Evolutionary conservation across 495 filamentous ascomycete species (phyloP), one percentile per base, ranked within the genome.

Genomic region (Penicilliopsis zonata): DNA sequence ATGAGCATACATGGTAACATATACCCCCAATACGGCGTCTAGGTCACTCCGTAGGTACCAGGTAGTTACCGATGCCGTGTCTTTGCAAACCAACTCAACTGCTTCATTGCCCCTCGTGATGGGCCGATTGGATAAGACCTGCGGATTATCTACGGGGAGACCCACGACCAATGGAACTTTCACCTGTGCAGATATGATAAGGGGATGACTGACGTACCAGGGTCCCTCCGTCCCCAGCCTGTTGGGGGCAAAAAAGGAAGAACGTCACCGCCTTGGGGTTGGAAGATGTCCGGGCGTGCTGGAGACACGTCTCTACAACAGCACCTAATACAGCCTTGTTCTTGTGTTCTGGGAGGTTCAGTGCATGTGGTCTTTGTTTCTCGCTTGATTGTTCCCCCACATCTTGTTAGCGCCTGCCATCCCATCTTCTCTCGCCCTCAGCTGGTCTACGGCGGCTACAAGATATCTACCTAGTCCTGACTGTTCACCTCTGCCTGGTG

Each of bases 241-340:
- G 21, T 23, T 27, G 4, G 25, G n/a, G 25, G 25, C 9, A 18
- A 14, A 22, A 33, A 22, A 28, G 20, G 18, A 37, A 30, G 22
- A 40, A 50, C 52, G 55, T 59, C 55, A 59, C 55, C 52, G 55
- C 52, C 53, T 46, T 32, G 19, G 31, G 17, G 13, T 38, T 9
- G 22, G 18, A 24, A 18, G n/a, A n/a, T n/a, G n/a, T n/a, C n/a
- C n/a, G n/a, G n/a, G n/a, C n/a, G n/a, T n/a, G 25, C 14, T n/a
- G 25, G 25, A 5, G 25, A 27, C 14, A 9, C n/a, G 25, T 27
- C 10, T 13, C 10, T 27, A 13, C n/a, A 13, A 27, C 10, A 12
- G 25, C 14, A 12, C 14, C 25, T 12, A 27, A 4, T 5, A 27
- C 14, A 12, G 25, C 14, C 4, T n/a, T 27, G 10, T 27, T 27